phyloP scores from a whole-genome alignment of 1,139 yeast species.

The Kurtzmaniella natalensis region DNA sequence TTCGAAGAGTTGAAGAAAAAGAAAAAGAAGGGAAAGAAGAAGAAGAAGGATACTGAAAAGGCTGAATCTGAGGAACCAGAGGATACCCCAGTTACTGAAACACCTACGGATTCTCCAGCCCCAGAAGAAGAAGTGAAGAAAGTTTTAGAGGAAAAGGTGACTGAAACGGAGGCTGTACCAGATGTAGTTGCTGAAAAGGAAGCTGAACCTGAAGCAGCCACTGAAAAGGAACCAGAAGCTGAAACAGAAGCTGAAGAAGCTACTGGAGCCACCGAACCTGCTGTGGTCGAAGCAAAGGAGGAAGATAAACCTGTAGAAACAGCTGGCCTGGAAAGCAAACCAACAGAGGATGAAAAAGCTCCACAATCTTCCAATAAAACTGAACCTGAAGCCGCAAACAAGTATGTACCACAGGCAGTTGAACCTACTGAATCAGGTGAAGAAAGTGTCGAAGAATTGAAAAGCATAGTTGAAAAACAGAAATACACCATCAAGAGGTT shows the following conservation, averaged over 20 bases:
- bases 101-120: conserved; percentile 8
- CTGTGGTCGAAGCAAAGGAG: conserved; percentile 1
- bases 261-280: too few relatives aligned
- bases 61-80: conserved; percentile 13
- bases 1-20: conserved; percentile 62
- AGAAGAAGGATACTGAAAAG: conserved; percentile 17
- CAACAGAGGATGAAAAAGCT: not conserved
- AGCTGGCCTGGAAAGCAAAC: not conserved
- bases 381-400: conserved; percentile 18
- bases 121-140: conserved; percentile 4
- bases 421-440: not conserved
- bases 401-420: not conserved
- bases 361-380: too few relatives aligned
- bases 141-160: conserved; percentile 3
- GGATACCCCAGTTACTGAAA: conserved; percentile 4
- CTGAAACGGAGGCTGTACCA: not conserved
- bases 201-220: conserved; percentile 18
- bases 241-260: conserved; percentile 1
- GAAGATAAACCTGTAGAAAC: not conserved
- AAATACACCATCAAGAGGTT: conserved; percentile 34
- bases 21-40: conserved; percentile 43
- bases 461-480: conserved; percentile 25
- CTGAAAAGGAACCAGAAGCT: conserved; percentile 15
- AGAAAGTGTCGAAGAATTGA: conserved; percentile 15
- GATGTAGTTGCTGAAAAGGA: conserved; percentile 11